These are phyloP conservation scores for Nicotiana tomentosiformis DNA, from an alignment of 257 asterid species.

Conservation along the genomic window DNA sequence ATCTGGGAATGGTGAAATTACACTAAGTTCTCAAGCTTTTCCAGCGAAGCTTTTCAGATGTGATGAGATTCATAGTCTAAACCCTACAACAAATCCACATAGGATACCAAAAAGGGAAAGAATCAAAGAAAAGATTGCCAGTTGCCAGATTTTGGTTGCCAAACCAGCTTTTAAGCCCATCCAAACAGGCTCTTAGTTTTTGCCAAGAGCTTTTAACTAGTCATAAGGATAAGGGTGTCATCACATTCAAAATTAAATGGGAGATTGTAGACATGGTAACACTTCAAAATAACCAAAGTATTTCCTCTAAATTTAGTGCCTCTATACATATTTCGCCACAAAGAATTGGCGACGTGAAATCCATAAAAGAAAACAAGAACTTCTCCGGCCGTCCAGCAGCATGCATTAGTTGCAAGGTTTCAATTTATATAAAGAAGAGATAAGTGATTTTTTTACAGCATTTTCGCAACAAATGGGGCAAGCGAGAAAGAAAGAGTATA, in stretches of 20 bases:
- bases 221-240: not conserved
- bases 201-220: conserved; percentile 1
- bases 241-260: conserved; percentile 4
- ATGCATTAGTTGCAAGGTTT: conserved; percentile 1
- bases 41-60: not conserved
- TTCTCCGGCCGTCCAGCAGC: not conserved
- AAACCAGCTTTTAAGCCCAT: too few species aligned
- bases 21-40: not conserved
- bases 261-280: conserved; percentile 12
- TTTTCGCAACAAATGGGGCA: not conserved
- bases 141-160: not conserved
- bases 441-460: not conserved
- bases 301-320: not conserved
- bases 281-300: not conserved
- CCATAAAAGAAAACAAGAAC: conserved; percentile 1
- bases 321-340: not conserved
- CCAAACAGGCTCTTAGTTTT: not conserved
- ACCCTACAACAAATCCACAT: not conserved
- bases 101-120: not conserved
- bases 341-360: not conserved
- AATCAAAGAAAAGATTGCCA: not conserved
- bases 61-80: not conserved
- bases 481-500: not conserved
- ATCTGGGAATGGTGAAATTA: not conserved
- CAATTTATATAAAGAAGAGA: not conserved